Conservation (phyloP, 768 basidiomycete genomes). For the Hortiboletus campestris region DNA sequence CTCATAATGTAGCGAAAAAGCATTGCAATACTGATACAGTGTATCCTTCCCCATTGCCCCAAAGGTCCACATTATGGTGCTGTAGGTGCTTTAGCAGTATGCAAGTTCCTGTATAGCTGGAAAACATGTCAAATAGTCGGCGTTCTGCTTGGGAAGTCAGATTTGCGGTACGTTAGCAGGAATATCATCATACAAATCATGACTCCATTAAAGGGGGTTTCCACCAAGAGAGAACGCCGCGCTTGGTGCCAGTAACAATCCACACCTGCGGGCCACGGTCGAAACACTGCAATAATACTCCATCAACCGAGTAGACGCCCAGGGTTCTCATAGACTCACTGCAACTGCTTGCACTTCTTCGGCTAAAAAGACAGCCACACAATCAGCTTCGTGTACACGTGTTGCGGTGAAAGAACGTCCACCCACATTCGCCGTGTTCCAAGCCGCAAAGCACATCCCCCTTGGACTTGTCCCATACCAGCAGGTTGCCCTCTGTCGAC, state of each 20-base stretch:
- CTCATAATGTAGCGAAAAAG: conserved; percentile 20
- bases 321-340: conserved; percentile 21
- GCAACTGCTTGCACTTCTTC: conserved; percentile 34
- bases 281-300: conserved; percentile 37
- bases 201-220: conserved; percentile 30
- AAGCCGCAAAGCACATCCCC: conserved; percentile 55
- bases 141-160: conserved; percentile 13
- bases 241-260: conserved; percentile 56
- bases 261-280: conserved; percentile 40
- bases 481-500: conserved; percentile 47
- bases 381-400: conserved; percentile 7
- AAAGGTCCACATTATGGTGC: conserved; percentile 27
- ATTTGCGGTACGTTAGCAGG: background rate
- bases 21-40: conserved; percentile 34
- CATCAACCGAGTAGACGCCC: conserved; percentile 25
- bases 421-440: conserved; percentile 58
- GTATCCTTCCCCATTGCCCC: conserved; percentile 14
- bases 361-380: conserved; percentile 18
- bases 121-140: conserved; percentile 6
- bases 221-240: conserved; percentile 61
- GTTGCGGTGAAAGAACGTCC: background rate
- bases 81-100: conserved; percentile 28
- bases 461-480: conserved; percentile 62
- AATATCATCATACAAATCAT: conserved; percentile 25
- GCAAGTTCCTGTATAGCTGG: conserved; percentile 28